A percentile compares a stretch with the other conserved stretches of the same genome.
Conservation (phyloP, 2,329 filamentous ascomycete species). For the Xylariaceae sp. region DNA sequence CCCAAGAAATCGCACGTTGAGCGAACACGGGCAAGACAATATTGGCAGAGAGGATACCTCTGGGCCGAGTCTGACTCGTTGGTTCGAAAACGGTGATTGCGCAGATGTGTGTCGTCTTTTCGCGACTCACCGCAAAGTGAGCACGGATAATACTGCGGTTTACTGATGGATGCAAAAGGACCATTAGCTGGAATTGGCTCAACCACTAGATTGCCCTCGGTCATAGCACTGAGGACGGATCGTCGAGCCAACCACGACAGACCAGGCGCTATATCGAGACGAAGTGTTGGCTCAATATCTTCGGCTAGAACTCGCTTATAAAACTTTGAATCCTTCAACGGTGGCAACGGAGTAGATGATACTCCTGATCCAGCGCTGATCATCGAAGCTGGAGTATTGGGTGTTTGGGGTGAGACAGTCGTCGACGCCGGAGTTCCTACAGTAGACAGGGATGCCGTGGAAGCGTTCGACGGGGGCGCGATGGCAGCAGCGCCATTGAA, state of each 20-base stretch:
- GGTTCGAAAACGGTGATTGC: conserved; percentile 85
- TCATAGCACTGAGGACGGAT: conserved; percentile 77
- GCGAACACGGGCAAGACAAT: conserved; percentile 79
- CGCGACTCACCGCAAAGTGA: conserved; percentile 85
- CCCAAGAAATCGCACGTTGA: conserved; percentile 90
- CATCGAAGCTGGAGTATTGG: conserved; percentile 54
- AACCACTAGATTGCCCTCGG: conserved; percentile 81
- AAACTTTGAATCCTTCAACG: conserved; percentile 86
- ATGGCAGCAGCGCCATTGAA: conserved; percentile 46
- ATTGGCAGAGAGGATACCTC: conserved; percentile 84
- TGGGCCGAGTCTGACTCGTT: conserved; percentile 84
- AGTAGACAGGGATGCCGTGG: conserved; percentile 56
- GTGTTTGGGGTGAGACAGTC: conserved; percentile 56
- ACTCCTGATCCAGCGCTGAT: conserved; percentile 44
- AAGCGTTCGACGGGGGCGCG: conserved; percentile 55
- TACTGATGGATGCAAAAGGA: conserved; percentile 47
- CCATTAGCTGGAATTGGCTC: conserved; percentile 73
- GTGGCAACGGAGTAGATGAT: conserved; percentile 45
- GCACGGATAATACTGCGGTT: conserved; percentile 65
- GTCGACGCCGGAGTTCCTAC: conserved; percentile 44
- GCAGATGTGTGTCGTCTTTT: conserved; percentile 66
- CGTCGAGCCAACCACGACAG: conserved; percentile 91
- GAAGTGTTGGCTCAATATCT: conserved; percentile 90
- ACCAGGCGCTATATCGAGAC: conserved; percentile 84
- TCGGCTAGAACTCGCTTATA: conserved; percentile 87